phyloP scores from a whole-genome alignment of 495 filamentous ascomycete species.

The Sordaria brevicollis region DNA sequence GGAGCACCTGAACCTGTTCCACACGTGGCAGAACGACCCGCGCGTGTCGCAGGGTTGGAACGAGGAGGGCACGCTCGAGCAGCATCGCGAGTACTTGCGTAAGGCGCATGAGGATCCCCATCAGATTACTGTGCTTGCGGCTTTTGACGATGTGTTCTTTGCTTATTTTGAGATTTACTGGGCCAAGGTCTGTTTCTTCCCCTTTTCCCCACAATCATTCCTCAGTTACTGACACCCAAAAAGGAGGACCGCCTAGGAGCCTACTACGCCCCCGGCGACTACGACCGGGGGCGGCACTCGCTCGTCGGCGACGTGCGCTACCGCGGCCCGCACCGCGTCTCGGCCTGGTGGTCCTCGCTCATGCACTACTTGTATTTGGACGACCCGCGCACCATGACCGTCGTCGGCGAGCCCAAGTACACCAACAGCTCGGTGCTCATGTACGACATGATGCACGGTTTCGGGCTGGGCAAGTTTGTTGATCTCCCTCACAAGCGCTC shows the following conservation, averaged over 20 bases:
- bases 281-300: conserved; percentile 58
- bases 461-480: conserved; percentile 54
- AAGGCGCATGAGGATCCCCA: conserved; percentile 52
- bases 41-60: conserved; percentile 62
- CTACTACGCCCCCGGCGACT: conserved; percentile 52
- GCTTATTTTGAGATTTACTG: conserved; percentile 65
- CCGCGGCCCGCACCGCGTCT: conserved; percentile 55
- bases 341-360: conserved; percentile 56
- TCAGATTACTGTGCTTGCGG: conserved; percentile 49
- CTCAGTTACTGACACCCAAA: neutral
- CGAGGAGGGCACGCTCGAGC: conserved; percentile 51
- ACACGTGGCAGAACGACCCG: conserved; percentile 62
- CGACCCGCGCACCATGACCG: conserved; percentile 50
- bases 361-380: conserved; percentile 65
- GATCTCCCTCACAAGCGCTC: conserved; percentile 58
- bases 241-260: conserved; percentile 59
- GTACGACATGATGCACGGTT: conserved; percentile 57
- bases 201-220: neutral
- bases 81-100: conserved; percentile 52
- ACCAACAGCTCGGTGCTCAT: conserved; percentile 49
- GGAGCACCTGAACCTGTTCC: conserved; percentile 50
- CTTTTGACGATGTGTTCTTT: conserved; percentile 51
- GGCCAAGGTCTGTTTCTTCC: conserved; percentile 43
- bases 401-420: conserved; percentile 57
- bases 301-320: conserved; percentile 54